phyloP scores from a whole-genome alignment of 2,329 filamentous ascomycete genomes.

The Penicillium sp. region DNA sequence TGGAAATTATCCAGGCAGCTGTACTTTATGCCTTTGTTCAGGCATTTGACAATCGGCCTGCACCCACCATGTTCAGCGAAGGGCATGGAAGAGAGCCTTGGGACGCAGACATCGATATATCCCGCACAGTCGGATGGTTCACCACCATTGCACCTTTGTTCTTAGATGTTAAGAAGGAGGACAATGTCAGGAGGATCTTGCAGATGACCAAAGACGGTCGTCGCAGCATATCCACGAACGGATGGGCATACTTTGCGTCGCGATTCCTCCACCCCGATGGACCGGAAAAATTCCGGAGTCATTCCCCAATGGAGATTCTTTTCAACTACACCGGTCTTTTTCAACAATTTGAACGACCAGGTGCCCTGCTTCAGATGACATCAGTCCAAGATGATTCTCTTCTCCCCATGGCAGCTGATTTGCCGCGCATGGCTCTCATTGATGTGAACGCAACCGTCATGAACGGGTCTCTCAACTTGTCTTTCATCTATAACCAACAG shows the following conservation, averaged over 20 bases:
- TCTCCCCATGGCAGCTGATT: too few species aligned
- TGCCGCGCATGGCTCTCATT: too few species aligned
- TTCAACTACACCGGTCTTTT: slow-evolving; percentile 58
- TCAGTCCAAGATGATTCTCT: too few species aligned
- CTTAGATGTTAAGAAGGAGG: neutral
- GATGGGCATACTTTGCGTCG: slow-evolving; percentile 53
- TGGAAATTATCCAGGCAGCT: slow-evolving; percentile 44
- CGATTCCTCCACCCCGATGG: slow-evolving; percentile 13
- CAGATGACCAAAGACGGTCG: slow-evolving; percentile 31
- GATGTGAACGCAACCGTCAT: too few species aligned
- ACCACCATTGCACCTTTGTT: slow-evolving; percentile 53
- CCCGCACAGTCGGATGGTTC: slow-evolving; percentile 62
- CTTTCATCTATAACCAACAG: too few species aligned
- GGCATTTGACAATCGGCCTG: slow-evolving; percentile 53
- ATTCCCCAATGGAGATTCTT: slow-evolving; percentile 55
- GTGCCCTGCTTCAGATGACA: too few species aligned
- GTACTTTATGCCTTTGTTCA: slow-evolving; percentile 58
- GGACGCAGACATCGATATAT: slow-evolving; percentile 52
- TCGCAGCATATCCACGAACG: slow-evolving; percentile 46
- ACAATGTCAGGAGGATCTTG: too few species aligned
- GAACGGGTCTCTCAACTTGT: too few species aligned
- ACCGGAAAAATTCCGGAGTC: neutral
- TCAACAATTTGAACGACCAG: slow-evolving; percentile 46
- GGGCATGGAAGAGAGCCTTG: slow-evolving; percentile 42
- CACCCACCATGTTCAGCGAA: slow-evolving; percentile 52